Base-by-base conservation (phyloP, 163 green algal species). In the Coccomyxa subellipsoidea region DNA sequence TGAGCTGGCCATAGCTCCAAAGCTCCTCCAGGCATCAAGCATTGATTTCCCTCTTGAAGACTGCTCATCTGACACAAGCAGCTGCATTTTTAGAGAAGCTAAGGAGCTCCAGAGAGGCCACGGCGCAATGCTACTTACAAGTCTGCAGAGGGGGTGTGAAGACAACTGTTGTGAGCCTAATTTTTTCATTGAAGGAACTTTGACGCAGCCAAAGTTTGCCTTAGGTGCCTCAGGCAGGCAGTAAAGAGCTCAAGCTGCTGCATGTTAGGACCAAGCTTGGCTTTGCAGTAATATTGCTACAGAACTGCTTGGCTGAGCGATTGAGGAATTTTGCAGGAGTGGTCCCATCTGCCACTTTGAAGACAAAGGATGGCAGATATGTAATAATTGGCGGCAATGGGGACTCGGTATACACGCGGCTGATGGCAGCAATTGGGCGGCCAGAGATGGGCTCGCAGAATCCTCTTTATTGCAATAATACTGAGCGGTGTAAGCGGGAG, bases 321-420 rank as follows among this genome's bases (percentile, higher is more conserved):
- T 73, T 36, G 66, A 34, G 31, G 66, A n/a, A n/a, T 23, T 54
- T 0, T 69, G 37, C 87, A 92, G 91, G 88, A 1, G 90, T 96
- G 21, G 92, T 96, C 10, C 92, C 92, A 29, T 91, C 87, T 29
- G 91, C 91, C 8, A 93, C 87, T 0, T 93, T 94, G 85, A 77
- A 86, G 35, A 92, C 87, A 4, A 82, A 79, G 25, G 92, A 96
- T 32, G 90, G 84, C 0, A 86, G 87, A 21, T 96, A 89, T 54
- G 90, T 94, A 1, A 89, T 96, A 69, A 95, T 96, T 40, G 78
- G 85, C 2, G 85, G 85, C 38, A 89, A 89, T 35, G 85, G 85
- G 2, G 84, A 89, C 54, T 90, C 84, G 21, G 86, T 96, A 27
- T 96, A 95, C 83, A 88, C 83, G 38, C 82, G 92, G 8, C 89